A percentile compares a stretch with the other conserved stretches of the same genome.
Conservation (phyloP, 164 flowering plant species). For the Chloranthus sessilifolius region DNA sequence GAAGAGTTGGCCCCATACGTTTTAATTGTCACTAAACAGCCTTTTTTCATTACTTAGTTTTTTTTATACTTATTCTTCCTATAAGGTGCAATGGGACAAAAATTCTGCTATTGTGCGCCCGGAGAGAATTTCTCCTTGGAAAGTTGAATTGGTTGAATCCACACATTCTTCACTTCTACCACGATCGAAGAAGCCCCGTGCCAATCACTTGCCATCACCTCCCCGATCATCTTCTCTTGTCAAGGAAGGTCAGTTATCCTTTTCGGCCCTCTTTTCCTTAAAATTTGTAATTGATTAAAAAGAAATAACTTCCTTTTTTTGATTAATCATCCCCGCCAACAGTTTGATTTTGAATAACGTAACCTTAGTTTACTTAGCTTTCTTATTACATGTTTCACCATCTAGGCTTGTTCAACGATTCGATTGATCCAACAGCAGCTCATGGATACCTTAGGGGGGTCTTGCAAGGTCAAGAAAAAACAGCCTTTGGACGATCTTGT, state of each 20-base stretch:
- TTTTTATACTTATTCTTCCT: too few species aligned
- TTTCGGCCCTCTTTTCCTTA: neutral
- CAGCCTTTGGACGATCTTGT: constrained; percentile 6
- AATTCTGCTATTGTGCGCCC: constrained; percentile 22
- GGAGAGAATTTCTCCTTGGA: constrained; percentile 53
- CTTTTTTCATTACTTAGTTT: too few species aligned
- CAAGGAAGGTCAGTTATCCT: constrained; percentile 28
- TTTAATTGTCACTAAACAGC: too few species aligned
- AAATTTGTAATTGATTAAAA: too few species aligned
- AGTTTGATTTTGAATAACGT: neutral
- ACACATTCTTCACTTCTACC: constrained; percentile 11
- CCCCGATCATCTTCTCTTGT: constrained; percentile 12
- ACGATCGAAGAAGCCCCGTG: constrained; percentile 24
- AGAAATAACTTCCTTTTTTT: too few species aligned
- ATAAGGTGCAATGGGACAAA: constrained; percentile 59
- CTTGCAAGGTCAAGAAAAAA: constrained; percentile 57
- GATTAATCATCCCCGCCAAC: too few species aligned
- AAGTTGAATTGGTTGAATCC: constrained; percentile 26
- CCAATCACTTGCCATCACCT: constrained; percentile 11
- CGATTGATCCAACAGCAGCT: constrained; percentile 12
- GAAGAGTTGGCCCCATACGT: too few species aligned
- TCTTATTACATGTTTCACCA: neutral
- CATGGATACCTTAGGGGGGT: constrained; percentile 27
- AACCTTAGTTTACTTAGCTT: neutral
- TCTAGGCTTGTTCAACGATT: constrained; percentile 15